Base-by-base conservation (phyloP, 179 eudicot genomes). In the Vitellaria paradoxa region DNA sequence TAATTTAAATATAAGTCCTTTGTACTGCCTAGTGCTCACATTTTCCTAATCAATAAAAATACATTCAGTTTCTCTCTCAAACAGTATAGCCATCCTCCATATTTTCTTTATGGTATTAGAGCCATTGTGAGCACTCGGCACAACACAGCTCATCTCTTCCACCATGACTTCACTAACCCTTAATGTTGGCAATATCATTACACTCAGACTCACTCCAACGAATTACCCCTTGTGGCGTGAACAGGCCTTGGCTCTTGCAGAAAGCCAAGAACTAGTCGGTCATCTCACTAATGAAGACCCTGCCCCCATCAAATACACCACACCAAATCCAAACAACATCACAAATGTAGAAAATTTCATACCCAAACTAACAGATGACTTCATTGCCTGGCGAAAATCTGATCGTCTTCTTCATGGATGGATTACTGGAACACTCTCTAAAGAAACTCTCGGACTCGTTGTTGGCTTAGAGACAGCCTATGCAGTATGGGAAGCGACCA, bases 211-310 rank as follows among this genome's bases (percentile, higher is more conserved):
- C 49, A 12, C 6, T 1, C 71, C 9, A 40, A 30, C 1, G 37
- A 30, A 40, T 67, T 67, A 67, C 40, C 71, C 71, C 2, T 67
- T 67, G 23, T 67, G 71, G 71, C 20, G 72, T 68, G 52, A 68
- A 68, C 53, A 45, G 42, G 72, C 72, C 55, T 68, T 68, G 55
- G 52, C 72, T 9, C 72, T 68, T 68, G 72, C 72, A 45, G 8
- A 68, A 68, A 46, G 55, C 55, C 72, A 68, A 68, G 72, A 68
- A 15, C 5, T 68, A 26, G 53, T 46, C 24, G 13, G 55, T 14
- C 55, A 68, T 18, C 55, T 68, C 17, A 68, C 72, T 17, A 45
- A 45, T 68, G 72, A 68, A 42, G 55, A 45, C 5, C 72, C 24
- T 45, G 20, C 55, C 9, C 72, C 72, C 23, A 6, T 24, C 14